Percentiles rank a stretch among this genome's conserved stretches.
phyloP scores from a whole-genome alignment of 345 rosid genomes.

The Nasturtium officinale region DNA sequence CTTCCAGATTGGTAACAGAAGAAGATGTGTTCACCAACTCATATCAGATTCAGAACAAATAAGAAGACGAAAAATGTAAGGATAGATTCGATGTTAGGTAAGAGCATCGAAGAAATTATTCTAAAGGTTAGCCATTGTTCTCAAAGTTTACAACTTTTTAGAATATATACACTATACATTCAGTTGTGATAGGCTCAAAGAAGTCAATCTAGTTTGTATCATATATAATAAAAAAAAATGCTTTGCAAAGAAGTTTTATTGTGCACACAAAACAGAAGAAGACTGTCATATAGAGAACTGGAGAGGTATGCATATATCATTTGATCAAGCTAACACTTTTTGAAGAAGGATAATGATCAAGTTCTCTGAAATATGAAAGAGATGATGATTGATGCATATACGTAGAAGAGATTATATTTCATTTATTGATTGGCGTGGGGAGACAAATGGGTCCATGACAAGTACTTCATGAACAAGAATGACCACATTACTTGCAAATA shows the following conservation, averaged over 20 bases:
- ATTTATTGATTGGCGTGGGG: slow-evolving; percentile 27
- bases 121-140: not conserved
- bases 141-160: slow-evolving; percentile 7
- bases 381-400: not conserved
- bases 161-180: slow-evolving; percentile 5
- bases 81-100: slow-evolving; percentile 14
- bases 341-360: not conserved
- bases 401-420: slow-evolving; percentile 25
- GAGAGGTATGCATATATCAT: not conserved
- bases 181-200: slow-evolving; percentile 7
- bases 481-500: slow-evolving; percentile 47
- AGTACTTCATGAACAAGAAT: slow-evolving; percentile 34
- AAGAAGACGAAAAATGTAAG: slow-evolving; percentile 13
- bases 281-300: not conserved
- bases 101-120: slow-evolving; percentile 3
- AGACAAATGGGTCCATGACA: slow-evolving; percentile 23
- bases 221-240: slow-evolving; percentile 10
- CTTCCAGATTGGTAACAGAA: slow-evolving; percentile 33
- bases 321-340: not conserved
- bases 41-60: not conserved
- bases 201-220: slow-evolving; percentile 20
- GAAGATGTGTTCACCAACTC: slow-evolving; percentile 28
- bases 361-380: slow-evolving; percentile 7
- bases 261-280: not conserved
- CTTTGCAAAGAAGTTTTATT: slow-evolving; percentile 1